Evolutionary conservation across 2,329 filamentous ascomycete genomes (phyloP), one percentile per base, ranked within the genome.

Genomic region (Aspergillus sclerotialis): DNA sequence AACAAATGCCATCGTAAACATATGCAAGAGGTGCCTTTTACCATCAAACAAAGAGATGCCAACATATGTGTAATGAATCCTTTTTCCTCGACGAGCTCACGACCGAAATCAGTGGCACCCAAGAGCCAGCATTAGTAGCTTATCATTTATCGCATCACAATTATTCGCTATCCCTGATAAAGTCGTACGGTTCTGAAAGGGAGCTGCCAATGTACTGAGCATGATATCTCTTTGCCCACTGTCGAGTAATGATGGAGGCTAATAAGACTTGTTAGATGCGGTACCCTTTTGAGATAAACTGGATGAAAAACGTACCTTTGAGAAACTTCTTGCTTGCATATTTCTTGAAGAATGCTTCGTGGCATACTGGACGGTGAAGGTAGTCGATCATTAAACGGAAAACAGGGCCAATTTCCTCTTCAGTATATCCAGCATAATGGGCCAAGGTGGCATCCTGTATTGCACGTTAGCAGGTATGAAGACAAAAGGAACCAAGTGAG

Each of bases 301-400:
- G 12, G 9, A 17, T 14, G 15, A 5, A 12, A 31, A 17, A 37
- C 75, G 67, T 79, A 94, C 90, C 89, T 72, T 98, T 98, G 53
- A 96, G 70, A 68, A 96, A 98, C 68, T 94, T 95, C 74, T 96
- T 98, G 77, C 87, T 94, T 37, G 92, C 92, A 62, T 98, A 98
- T 67, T 98, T 98, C 77, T 94, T 94, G 75, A 95, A 96, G 73
- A 98, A 95, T 24, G 92, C 93, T 61, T 96, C 90, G 56, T 98
- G 92, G 28, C 82, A 77, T 35, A 95, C 84, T 16, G 90, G 92
- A 9, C 85, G 80, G 39, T 84, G 84, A 25, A 98, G 81, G 60
- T 98, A 98, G 63, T 98, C 89, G 42, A 98, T 80, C 89, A 98
- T 95, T 41, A 96, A 75, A 52, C 83, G 76, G 56, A 94, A 86